phyloP scores from a whole-genome alignment of 2,329 filamentous ascomycete genomes.

The Fusarium haematococcum region DNA sequence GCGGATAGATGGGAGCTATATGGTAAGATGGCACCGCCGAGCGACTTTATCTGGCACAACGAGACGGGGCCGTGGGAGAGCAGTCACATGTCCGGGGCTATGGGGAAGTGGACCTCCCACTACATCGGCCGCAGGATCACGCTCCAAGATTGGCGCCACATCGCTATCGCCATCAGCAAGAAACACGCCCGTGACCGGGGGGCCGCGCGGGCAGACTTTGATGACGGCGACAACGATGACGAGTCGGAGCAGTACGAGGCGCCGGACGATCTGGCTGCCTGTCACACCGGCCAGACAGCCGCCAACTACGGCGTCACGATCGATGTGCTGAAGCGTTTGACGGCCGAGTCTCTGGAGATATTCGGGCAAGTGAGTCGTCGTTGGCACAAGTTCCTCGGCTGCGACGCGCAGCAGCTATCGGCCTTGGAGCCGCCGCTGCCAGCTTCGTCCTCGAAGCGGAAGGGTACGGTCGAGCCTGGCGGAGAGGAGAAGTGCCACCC shows the following conservation, averaged over 20 bases:
- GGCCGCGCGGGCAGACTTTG: neutral
- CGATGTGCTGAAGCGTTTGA: neutral
- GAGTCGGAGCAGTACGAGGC: constrained; percentile 1
- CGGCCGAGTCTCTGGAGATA: neutral
- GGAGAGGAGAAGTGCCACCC: neutral
- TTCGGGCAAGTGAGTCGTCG: neutral
- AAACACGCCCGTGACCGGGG: neutral
- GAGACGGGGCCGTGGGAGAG: neutral
- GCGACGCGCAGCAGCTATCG: neutral
- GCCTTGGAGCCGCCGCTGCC: neutral
- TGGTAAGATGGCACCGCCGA: neutral
- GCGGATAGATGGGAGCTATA: neutral
- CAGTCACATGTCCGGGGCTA: neutral
- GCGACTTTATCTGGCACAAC: constrained; percentile 1
- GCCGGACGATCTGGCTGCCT: neutral
- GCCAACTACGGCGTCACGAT: neutral
- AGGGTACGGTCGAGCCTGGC: neutral
- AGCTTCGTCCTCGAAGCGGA: neutral
- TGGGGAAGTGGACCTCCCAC: neutral
- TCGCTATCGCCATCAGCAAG: constrained; percentile 3
- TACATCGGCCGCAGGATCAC: neutral
- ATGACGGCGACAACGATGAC: neutral
- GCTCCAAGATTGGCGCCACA: constrained; percentile 1
- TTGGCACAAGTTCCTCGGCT: neutral
- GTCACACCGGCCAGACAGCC: neutral